Percentiles rank a stretch among this genome's conserved stretches.
phyloP scores from a whole-genome alignment of 108 stramenopile species.

The Cyclotella cryptica region DNA sequence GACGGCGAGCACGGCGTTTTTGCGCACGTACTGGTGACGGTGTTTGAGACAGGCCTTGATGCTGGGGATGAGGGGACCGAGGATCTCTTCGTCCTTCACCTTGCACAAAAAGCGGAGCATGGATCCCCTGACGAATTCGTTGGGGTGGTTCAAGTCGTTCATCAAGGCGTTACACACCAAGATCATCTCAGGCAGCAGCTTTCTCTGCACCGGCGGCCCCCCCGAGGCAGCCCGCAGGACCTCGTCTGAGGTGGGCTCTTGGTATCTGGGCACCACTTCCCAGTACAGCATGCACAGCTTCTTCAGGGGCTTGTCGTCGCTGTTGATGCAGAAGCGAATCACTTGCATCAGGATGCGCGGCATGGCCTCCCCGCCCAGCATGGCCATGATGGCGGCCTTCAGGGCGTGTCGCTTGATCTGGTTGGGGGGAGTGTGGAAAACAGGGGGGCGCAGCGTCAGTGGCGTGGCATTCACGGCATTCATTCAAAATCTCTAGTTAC shows the following conservation, averaged over 20 bases:
- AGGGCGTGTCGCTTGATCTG: slow-evolving; percentile 92
- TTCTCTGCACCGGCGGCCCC: slow-evolving; percentile 75
- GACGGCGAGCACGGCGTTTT: slow-evolving; percentile 96
- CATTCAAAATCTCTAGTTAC: too few relatives aligned
- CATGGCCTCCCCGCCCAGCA: slow-evolving; percentile 97
- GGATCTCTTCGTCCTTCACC: slow-evolving; percentile 96
- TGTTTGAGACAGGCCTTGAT: slow-evolving; percentile 96
- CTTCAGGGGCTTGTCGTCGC: slow-evolving; percentile 97
- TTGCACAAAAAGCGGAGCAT: slow-evolving; percentile 99
- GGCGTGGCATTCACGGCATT: not conserved
- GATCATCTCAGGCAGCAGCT: slow-evolving; percentile 99
- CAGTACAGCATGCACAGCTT: slow-evolving; percentile 99
- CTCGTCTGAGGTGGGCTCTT: slow-evolving; percentile 84
- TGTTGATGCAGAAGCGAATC: slow-evolving; percentile 98
- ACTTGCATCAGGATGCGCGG: slow-evolving; percentile 98
- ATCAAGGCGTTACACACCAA: slow-evolving; percentile 98
- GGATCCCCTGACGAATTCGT: slow-evolving; percentile 98
- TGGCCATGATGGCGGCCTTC: slow-evolving; percentile 97
- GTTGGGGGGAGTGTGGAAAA: not conserved
- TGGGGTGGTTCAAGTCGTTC: slow-evolving; percentile 99
- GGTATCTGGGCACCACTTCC: slow-evolving; percentile 98
- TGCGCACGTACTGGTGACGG: slow-evolving; percentile 97
- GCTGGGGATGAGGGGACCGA: slow-evolving; percentile 96
- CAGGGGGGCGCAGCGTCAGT: not conserved
- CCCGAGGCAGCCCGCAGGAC: slow-evolving; percentile 73